phyloP scores from a whole-genome alignment of 2,329 filamentous ascomycete species.

The Xylaria sp. region DNA sequence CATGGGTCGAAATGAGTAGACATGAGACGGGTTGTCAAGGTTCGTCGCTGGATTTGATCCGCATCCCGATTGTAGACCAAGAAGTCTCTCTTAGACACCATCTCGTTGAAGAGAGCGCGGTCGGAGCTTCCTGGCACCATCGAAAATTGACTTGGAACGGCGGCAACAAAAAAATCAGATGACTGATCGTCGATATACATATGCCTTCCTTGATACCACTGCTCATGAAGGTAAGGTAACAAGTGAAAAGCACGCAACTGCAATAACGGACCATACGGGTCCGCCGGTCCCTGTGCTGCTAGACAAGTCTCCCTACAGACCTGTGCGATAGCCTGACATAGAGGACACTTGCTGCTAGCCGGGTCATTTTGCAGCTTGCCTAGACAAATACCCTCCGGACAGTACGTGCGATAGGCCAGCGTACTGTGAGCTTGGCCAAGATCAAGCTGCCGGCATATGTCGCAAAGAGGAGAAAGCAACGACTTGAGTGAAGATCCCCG shows the following conservation, averaged over 20 bases:
- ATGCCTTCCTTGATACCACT: not conserved
- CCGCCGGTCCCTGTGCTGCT: not conserved
- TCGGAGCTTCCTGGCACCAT: not conserved
- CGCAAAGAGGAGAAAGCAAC: not conserved
- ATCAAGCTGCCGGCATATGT: not conserved
- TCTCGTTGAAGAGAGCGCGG: not conserved
- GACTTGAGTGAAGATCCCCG: not conserved
- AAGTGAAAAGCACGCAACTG: slow-evolving; percentile 9
- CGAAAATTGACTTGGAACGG: slow-evolving; percentile 2
- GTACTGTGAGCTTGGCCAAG: not conserved
- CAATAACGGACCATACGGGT: not conserved
- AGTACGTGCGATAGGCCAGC: not conserved
- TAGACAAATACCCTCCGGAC: not conserved
- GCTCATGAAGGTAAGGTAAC: not conserved
- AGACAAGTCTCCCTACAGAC: slow-evolving; percentile 4
- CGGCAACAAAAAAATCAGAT: slow-evolving; percentile 14
- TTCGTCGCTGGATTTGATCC: not conserved
- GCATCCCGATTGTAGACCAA: not conserved
- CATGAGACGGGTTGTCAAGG: not conserved
- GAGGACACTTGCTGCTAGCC: not conserved
- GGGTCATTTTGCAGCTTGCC: slow-evolving; percentile 3
- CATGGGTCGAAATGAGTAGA: not conserved
- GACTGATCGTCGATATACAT: not conserved
- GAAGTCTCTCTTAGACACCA: slow-evolving; percentile 12
- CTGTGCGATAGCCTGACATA: slow-evolving; percentile 1